Percentiles rank a stretch among this genome's conserved stretches.
These are phyloP conservation scores for Mycena polygramma DNA, from an alignment of 768 basidiomycete species.

Conservation along the genomic window DNA sequence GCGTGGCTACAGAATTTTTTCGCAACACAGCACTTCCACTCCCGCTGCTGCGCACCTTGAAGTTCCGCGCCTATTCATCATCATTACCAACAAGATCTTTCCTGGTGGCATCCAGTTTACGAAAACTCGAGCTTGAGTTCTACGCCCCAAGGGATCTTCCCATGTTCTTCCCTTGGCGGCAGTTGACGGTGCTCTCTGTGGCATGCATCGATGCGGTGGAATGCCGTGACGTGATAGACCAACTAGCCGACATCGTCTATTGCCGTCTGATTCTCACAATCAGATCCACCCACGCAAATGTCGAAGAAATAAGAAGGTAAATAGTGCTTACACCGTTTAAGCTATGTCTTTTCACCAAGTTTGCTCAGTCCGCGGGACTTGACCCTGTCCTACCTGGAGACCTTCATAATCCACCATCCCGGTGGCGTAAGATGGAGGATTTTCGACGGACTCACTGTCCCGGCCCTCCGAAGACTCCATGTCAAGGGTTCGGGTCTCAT, in stretches of 20 bases:
- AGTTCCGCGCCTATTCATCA: background rate
- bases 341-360: no score
- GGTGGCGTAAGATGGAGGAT: background rate
- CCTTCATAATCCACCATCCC: background rate
- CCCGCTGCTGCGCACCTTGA: constrained; percentile 8
- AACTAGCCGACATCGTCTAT: background rate
- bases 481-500: no score
- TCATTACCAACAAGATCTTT: background rate
- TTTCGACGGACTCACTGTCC: background rate
- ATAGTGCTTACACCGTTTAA: no score
- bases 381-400: background rate
- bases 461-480: background rate
- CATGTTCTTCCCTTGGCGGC: background rate
- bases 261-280: background rate
- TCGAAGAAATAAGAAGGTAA: no score
- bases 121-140: background rate
- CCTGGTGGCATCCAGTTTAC: background rate
- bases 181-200: background rate
- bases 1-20: background rate
- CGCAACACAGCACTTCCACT: background rate
- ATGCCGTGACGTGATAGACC: background rate
- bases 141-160: background rate
- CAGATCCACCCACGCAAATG: rapidly evolving
- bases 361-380: no score
- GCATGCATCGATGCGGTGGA: background rate